phyloP scores from a whole-genome alignment of 225 moss, liverwort and hornwort species.

The Rhytidiadelphus loreus region DNA sequence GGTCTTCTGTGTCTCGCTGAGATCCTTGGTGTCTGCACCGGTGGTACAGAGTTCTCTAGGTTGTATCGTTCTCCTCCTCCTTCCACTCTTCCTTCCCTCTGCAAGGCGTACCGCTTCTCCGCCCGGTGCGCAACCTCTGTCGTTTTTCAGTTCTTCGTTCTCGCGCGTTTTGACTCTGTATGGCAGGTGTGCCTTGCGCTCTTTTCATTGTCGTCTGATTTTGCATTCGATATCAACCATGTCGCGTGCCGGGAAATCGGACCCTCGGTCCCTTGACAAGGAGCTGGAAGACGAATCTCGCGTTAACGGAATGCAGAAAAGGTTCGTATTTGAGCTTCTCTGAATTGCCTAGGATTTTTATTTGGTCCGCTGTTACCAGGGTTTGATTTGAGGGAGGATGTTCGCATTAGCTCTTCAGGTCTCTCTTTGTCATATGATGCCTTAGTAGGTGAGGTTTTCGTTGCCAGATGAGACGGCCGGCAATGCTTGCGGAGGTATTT shows the following conservation, averaged over 20 bases:
- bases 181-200: not conserved
- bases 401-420: not conserved
- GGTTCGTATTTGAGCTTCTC: not conserved
- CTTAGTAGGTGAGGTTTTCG: not conserved
- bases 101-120: not conserved
- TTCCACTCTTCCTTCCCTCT: not conserved
- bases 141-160: not conserved
- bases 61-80: not conserved
- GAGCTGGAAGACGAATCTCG: slow-evolving; percentile 20
- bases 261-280: not conserved
- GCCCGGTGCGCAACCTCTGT: not conserved
- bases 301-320: slow-evolving; percentile 12
- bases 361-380: not conserved
- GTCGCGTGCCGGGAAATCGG: slow-evolving; percentile 4
- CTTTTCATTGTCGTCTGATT: not conserved
- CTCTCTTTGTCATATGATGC: not conserved
- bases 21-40: not conserved
- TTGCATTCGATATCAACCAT: not conserved
- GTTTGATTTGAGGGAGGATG: not conserved
- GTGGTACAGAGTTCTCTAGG: not conserved
- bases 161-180: not conserved
- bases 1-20: not conserved
- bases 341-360: not conserved
- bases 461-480: not conserved
- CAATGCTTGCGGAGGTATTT: not conserved